These are phyloP conservation scores for Flaveria bidentis DNA, from an alignment of 129 eudicot genomes.

Conservation along the genomic window DNA sequence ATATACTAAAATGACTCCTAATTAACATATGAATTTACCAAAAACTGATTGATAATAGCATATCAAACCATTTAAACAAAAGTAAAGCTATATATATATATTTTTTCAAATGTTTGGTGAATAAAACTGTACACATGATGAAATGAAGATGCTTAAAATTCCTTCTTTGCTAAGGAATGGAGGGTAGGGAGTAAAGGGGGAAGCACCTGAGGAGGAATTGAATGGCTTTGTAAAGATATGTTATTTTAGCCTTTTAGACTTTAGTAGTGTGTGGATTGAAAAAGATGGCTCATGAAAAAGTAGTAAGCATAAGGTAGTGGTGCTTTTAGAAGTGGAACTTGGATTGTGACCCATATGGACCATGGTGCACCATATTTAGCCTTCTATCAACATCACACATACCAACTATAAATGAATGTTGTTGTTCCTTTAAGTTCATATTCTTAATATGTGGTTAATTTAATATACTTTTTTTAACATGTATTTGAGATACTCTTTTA, in stretches of 20 bases:
- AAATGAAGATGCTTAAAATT: slow-evolving; percentile 34
- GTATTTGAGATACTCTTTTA: not conserved
- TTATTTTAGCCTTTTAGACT: slow-evolving; percentile 14
- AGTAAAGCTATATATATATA: not conserved
- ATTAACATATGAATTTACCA: not conserved
- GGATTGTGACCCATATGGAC: slow-evolving; percentile 37
- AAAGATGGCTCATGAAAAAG: slow-evolving; percentile 36
- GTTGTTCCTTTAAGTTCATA: not conserved
- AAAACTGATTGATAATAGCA: slow-evolving; percentile 6
- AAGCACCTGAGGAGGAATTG: slow-evolving; percentile 35
- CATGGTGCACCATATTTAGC: slow-evolving; percentile 34
- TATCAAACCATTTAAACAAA: not conserved
- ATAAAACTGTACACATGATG: slow-evolving; percentile 13
- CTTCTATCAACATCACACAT: slow-evolving; percentile 23
- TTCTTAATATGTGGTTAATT: not conserved
- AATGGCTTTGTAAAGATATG: slow-evolving; percentile 39
- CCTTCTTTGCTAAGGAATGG: slow-evolving; percentile 62
- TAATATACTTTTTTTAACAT: not conserved
- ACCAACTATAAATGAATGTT: not conserved
- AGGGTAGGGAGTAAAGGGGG: slow-evolving; percentile 23
- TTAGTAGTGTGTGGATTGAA: slow-evolving; percentile 42
- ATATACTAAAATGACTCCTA: not conserved
- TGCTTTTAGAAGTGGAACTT: slow-evolving; percentile 45
- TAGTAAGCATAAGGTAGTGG: slow-evolving; percentile 38
- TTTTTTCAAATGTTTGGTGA: not conserved